Evolutionary conservation across 2,329 filamentous ascomycete species (phyloP), one percentile per base, ranked within the genome.

Genomic region (Xylaria sp.): DNA sequence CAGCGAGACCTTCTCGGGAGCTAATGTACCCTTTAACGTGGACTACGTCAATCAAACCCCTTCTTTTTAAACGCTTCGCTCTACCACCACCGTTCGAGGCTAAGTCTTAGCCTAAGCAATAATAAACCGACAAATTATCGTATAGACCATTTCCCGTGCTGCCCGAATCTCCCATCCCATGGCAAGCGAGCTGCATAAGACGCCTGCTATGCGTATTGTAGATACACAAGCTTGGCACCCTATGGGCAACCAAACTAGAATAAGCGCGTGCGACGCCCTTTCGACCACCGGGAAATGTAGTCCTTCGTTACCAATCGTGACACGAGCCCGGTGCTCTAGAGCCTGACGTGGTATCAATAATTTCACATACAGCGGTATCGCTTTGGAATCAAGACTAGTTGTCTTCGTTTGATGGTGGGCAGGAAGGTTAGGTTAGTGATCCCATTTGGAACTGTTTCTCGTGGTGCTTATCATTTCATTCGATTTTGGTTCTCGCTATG

Each of bases 1-100:
- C 63, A 23, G 50, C 50, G 40, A 66, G 50, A 32, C 27, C 37
- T 57, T 62, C 29, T 62, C 58, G 58, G 57, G 58, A 53, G 50
- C 58, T 62, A 62, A 62, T 40, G 64, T 62, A 42, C 50, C 32
- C 48, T 48, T 54, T 32, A 58, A 55, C 35, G 50, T 50, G 27
- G 29, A 23, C 59, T 58, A 44, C 40, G 58, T 54, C 64, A 50
- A 57, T 44, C 16, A n/a, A n/a, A 4, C 5, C 40, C 18, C n/a
- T 47, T 25, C 13, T n/a, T 32, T 29, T 3, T n/a, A n/a, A 27
- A 21, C 18, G 13, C 37, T 35, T 13, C 57, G 16, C 47, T 48
- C 47, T 48, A 47, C 44, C 29, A 35, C 27, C 51, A 35, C 25
- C 55, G 10, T 37, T 48, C 48, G 23, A 65, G 47, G n/a, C 23